These are phyloP conservation scores for Pythium grandisporangium DNA, from an alignment of 352 stramenopile genomes.

Conservation along the genomic window DNA sequence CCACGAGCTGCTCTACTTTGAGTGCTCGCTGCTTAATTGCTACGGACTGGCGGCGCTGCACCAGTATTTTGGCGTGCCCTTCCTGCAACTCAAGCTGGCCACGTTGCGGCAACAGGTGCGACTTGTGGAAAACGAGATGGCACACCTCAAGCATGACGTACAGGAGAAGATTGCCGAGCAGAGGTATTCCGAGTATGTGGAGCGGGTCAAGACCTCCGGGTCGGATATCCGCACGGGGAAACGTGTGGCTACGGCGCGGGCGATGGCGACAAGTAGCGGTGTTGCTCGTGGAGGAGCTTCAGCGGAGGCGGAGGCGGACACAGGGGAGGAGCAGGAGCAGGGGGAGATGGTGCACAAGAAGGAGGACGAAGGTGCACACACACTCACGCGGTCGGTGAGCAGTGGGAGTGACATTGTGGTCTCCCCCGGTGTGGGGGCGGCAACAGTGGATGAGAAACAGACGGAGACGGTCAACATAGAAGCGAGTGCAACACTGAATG, in stretches of 20 bases:
- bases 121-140: conserved; percentile 61
- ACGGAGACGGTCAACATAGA: neutral
- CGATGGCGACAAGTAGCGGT: conserved; percentile 2
- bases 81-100: conserved; percentile 70
- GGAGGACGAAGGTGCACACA: neutral
- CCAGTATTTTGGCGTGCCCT: conserved; percentile 80
- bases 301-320: conserved; percentile 1
- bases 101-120: conserved; percentile 71
- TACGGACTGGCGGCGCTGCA: conserved; percentile 79
- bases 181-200: conserved; percentile 64
- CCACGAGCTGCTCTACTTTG: conserved; percentile 70
- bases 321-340: conserved; percentile 2
- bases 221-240: conserved; percentile 76
- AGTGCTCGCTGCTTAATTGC: conserved; percentile 78
- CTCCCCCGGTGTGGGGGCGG: no score
- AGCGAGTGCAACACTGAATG: neutral
- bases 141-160: conserved; percentile 62
- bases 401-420: conserved; percentile 28
- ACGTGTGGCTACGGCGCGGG: conserved; percentile 7
- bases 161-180: conserved; percentile 64
- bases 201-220: conserved; percentile 53
- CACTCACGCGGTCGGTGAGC: conserved; percentile 15
- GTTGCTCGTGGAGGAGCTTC: conserved; percentile 7
- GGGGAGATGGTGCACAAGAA: neutral
- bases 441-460: no score